A percentile compares a stretch with the other conserved stretches of the same genome.
Evolutionary conservation across 805 yeast genomes (phyloP).

Genomic region (Lipomyces yamanashiensis): DNA sequence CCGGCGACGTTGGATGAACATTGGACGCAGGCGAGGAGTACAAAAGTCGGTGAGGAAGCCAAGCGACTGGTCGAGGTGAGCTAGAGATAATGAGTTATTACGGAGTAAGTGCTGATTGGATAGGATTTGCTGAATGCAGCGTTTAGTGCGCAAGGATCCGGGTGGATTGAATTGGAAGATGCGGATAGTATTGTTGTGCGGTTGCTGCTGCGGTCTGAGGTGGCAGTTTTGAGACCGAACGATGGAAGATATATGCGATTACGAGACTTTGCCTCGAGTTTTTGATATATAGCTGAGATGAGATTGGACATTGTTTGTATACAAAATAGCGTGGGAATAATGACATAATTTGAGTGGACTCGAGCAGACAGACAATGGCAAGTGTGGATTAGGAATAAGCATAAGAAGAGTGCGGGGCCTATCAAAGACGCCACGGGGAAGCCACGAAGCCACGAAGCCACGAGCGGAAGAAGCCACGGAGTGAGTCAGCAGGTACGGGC

Average conservation of each 20-base stretch:
- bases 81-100: not conserved
- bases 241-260: constrained; percentile 26
- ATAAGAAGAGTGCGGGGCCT: not conserved
- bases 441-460: too few relatives aligned
- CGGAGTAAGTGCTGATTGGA: not conserved
- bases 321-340: too few relatives aligned
- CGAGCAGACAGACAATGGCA: too few relatives aligned
- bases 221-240: constrained; percentile 13
- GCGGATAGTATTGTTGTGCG: constrained; percentile 23
- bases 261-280: constrained; percentile 17
- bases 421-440: too few relatives aligned
- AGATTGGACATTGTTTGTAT: too few relatives aligned
- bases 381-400: not conserved
- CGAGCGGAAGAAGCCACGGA: too few relatives aligned
- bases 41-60: constrained; percentile 15
- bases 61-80: constrained; percentile 21
- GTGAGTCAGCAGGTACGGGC: too few relatives aligned
- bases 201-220: constrained; percentile 25
- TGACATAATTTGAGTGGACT: too few relatives aligned
- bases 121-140: constrained; percentile 26
- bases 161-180: constrained; percentile 17
- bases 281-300: not conserved
- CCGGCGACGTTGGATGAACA: constrained; percentile 14
- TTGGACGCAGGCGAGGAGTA: constrained; percentile 18
- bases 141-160: constrained; percentile 6